phyloP scores from a whole-genome alignment of 768 basidiomycete genomes.

The Auricularia sp. region DNA sequence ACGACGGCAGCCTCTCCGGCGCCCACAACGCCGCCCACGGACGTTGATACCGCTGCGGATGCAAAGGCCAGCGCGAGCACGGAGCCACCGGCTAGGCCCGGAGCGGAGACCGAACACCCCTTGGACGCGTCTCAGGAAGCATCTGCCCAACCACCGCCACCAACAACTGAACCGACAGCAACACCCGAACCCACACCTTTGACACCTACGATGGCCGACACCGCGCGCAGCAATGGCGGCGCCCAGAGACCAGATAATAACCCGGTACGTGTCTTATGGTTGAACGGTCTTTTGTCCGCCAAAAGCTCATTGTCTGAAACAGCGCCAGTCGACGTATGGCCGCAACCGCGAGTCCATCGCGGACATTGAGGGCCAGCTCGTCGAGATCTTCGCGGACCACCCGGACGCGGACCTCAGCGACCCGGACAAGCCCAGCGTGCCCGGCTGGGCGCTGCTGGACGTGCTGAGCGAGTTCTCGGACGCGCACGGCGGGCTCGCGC shows the following conservation, averaged over 20 bases:
- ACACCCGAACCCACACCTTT: not conserved
- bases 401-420: slow-evolving; percentile 49
- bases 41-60: not conserved
- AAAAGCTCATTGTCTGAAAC: not conserved
- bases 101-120: not conserved
- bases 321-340: slow-evolving; percentile 31
- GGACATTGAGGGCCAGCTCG: slow-evolving; percentile 60
- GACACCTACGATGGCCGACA: not conserved
- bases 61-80: not conserved
- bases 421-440: slow-evolving; percentile 52
- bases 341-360: slow-evolving; percentile 61
- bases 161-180: too few relatives aligned
- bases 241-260: too few relatives aligned
- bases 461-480: slow-evolving; percentile 57
- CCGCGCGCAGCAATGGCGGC: not conserved
- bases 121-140: not conserved
- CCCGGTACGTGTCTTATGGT: too few relatives aligned
- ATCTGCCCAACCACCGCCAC: too few relatives aligned
- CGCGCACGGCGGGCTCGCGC: slow-evolving; percentile 46
- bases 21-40: not conserved
- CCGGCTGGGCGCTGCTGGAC: slow-evolving; percentile 60
- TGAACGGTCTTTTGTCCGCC: too few relatives aligned
- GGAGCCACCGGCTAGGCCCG: not conserved
- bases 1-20: not conserved
- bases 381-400: slow-evolving; percentile 58